These are phyloP conservation scores for Metschnikowia lochheadii DNA, from an alignment of 805 yeast species.

Conservation along the genomic window DNA sequence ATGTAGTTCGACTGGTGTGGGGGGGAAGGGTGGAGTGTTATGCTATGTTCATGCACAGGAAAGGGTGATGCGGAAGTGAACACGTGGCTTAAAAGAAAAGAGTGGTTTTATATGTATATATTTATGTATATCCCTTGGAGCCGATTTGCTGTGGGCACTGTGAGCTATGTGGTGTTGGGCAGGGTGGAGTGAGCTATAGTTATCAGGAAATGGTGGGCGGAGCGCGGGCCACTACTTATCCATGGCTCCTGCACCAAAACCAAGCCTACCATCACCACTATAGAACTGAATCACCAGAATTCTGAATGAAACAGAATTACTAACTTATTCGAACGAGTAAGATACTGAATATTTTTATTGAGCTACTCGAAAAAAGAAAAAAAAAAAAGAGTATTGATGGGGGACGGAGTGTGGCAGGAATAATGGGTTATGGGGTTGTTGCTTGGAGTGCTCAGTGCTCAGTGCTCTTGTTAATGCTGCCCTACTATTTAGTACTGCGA, in stretches of 20 bases:
- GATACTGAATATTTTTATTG: too few relatives aligned
- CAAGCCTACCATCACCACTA: background rate
- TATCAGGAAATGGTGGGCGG: background rate
- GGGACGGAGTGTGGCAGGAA: too few relatives aligned
- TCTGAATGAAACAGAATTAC: too few relatives aligned
- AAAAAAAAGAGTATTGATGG: too few relatives aligned
- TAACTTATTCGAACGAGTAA: too few relatives aligned
- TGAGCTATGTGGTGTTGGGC: background rate
- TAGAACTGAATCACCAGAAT: too few relatives aligned
- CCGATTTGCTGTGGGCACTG: background rate
- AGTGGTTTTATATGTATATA: too few relatives aligned
- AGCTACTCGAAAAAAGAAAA: too few relatives aligned
- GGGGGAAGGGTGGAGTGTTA: background rate
- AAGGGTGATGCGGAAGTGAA: background rate
- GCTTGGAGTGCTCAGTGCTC: too few relatives aligned
- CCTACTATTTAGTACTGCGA: too few relatives aligned
- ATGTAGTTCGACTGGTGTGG: background rate
- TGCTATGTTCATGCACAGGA: background rate
- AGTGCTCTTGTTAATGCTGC: too few relatives aligned
- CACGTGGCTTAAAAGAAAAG: background rate
- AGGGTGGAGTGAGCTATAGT: background rate
- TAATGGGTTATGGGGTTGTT: too few relatives aligned
- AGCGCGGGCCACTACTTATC: slow-evolving; percentile 1
- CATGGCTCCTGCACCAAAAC: background rate
- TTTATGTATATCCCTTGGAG: background rate